These are phyloP conservation scores for Pichia deserticola DNA, from an alignment of 805 yeast genomes.

Conservation along the genomic window DNA sequence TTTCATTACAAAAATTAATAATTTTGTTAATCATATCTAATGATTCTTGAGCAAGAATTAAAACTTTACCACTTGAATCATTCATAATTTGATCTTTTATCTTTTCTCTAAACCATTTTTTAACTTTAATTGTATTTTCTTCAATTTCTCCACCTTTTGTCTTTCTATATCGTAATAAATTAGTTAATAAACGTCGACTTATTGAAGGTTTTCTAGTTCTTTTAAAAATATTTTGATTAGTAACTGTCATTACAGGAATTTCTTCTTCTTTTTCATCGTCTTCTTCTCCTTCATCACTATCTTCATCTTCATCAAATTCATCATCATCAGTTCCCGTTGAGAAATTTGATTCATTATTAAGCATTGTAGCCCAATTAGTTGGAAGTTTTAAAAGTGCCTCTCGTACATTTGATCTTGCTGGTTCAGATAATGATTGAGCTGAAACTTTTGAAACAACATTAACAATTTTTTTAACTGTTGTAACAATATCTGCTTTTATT, in stretches of 20 bases:
- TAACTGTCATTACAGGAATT: slow-evolving; percentile 11
- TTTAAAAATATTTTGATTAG: slow-evolving; percentile 9
- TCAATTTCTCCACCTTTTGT: slow-evolving; percentile 8
- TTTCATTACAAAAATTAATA: slow-evolving; percentile 78
- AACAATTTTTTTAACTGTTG: slow-evolving; percentile 84
- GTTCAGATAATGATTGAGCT: slow-evolving; percentile 66
- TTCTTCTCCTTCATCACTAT: slow-evolving; percentile 11
- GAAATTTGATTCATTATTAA: slow-evolving; percentile 12
- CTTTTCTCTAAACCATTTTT: slow-evolving; percentile 23
- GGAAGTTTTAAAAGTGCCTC: slow-evolving; percentile 74
- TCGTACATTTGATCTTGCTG: slow-evolving; percentile 74
- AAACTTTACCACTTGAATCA: slow-evolving; percentile 59
- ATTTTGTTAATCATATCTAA: slow-evolving; percentile 79
- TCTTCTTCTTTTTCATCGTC: slow-evolving; percentile 7
- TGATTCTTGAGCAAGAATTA: slow-evolving; percentile 82
- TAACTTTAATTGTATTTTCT: slow-evolving; percentile 10
- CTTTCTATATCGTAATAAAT: slow-evolving; percentile 23
- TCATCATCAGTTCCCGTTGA: slow-evolving; percentile 13
- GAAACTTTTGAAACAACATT: slow-evolving; percentile 80
- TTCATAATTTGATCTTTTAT: slow-evolving; percentile 24
- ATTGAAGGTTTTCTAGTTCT: slow-evolving; percentile 12
- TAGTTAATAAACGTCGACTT: slow-evolving; percentile 23
- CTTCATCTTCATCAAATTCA: slow-evolving; percentile 15
- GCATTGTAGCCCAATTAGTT: slow-evolving; percentile 48
- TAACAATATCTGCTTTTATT: slow-evolving; percentile 74